These are phyloP conservation scores for Citrus maxima DNA, from an alignment of 345 rosid species.

Conservation along the genomic window DNA sequence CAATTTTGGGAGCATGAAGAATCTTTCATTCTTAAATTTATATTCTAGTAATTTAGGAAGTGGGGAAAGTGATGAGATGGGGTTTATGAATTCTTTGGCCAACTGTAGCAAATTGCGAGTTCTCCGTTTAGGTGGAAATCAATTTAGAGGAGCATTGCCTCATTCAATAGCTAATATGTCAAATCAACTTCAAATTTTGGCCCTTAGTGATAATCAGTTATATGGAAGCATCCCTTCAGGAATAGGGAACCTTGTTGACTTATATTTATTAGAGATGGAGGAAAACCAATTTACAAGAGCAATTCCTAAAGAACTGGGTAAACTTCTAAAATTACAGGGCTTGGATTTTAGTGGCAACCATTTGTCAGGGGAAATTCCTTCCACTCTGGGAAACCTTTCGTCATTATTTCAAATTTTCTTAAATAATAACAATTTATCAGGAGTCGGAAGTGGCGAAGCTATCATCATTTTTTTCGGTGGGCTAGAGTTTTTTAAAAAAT, in stretches of 20 bases:
- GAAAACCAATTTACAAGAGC: background rate
- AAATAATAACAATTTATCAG: background rate
- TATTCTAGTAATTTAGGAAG: no score
- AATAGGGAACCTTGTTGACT: slow-evolving; percentile 1
- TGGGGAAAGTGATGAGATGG: no score
- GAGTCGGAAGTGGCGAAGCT: no score
- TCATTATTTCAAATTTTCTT: background rate
- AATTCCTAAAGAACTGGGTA: slow-evolving; percentile 5
- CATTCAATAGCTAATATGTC: slow-evolving; percentile 13
- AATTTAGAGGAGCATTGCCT: slow-evolving; percentile 13
- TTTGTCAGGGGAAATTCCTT: slow-evolving; percentile 5
- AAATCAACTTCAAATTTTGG: background rate
- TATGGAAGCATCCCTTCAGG: slow-evolving; percentile 8
- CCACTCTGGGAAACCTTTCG: slow-evolving; percentile 13
- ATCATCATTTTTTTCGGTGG: no score
- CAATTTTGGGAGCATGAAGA: no score
- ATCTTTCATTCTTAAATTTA: no score
- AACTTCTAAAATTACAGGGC: no score
- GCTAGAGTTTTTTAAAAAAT: no score
- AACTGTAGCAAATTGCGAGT: background rate
- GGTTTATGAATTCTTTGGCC: no score
- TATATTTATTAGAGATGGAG: background rate
- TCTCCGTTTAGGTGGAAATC: background rate
- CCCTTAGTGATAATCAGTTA: background rate
- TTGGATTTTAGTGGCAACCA: background rate